Conservation (phyloP, 2,329 filamentous ascomycete genomes). For the Grosmannia penicillata region DNA sequence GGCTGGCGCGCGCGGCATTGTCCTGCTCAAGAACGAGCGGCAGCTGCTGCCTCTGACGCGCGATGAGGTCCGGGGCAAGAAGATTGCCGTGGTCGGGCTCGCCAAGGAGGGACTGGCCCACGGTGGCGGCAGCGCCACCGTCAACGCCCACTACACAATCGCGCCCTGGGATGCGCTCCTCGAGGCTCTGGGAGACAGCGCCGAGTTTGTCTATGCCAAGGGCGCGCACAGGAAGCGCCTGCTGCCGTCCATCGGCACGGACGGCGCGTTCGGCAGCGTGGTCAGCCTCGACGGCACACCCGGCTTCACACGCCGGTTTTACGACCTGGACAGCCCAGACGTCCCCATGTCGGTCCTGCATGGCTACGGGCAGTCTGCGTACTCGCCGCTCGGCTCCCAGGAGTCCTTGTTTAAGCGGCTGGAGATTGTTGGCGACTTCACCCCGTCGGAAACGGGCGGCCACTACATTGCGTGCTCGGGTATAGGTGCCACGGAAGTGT, state of each 20-base stretch:
- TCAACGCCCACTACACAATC: slow-evolving; percentile 51
- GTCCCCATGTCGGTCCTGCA: neutral
- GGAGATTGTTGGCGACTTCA: neutral
- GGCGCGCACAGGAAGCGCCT: neutral
- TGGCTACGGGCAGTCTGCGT: too few species aligned
- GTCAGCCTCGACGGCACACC: neutral
- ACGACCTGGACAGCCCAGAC: neutral
- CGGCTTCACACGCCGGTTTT: neutral
- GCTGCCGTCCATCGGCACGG: neutral
- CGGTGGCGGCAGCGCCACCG: slow-evolving; percentile 51
- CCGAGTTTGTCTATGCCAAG: neutral
- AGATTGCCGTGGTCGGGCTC: slow-evolving; percentile 51
- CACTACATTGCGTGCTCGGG: neutral
- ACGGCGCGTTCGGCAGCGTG: neutral
- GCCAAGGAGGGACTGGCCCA: slow-evolving; percentile 53
- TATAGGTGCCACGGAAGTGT: neutral
- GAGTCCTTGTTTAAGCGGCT: neutral
- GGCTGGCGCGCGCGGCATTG: slow-evolving; percentile 47
- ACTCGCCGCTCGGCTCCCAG: too few species aligned
- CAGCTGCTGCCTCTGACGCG: slow-evolving; percentile 41
- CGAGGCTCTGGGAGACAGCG: neutral
- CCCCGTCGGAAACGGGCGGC: neutral
- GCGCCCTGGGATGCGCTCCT: neutral
- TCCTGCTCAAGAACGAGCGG: slow-evolving; percentile 48
- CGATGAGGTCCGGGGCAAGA: slow-evolving; percentile 30